phyloP scores from a whole-genome alignment of 2,329 filamentous ascomycete species.

The Pleurostoma richardsiae region DNA sequence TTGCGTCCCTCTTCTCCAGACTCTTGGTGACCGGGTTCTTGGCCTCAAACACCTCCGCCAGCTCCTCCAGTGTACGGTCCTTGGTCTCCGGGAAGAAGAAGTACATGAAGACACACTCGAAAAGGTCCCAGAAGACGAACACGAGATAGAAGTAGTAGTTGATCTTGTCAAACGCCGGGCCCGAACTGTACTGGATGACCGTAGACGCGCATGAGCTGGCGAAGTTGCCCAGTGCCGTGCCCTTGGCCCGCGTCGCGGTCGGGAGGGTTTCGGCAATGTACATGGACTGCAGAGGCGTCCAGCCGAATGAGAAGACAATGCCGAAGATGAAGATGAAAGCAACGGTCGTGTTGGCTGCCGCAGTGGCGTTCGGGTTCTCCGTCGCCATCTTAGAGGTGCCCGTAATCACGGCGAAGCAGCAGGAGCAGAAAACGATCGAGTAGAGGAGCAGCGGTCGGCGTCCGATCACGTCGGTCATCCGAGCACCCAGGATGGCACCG shows the following conservation, averaged over 20 bases:
- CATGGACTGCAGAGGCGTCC: conserved; percentile 43
- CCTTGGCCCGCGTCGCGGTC: conserved; percentile 38
- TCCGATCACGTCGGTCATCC: conserved; percentile 51
- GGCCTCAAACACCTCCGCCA: conserved; percentile 46
- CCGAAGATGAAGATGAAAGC: conserved; percentile 50
- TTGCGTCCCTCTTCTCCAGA: conserved; percentile 32
- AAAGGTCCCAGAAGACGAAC: conserved; percentile 38
- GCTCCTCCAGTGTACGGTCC: conserved; percentile 46
- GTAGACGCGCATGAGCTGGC: conserved; percentile 29
- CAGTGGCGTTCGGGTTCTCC: conserved; percentile 24
- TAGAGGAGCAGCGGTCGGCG: conserved; percentile 49
- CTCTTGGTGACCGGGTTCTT: conserved; percentile 39
- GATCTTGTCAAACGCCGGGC: conserved; percentile 35
- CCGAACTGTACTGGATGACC: conserved; percentile 37
- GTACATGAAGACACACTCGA: conserved; percentile 37
- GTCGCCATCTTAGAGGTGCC: conserved; percentile 38
- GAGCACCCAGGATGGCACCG: conserved; percentile 46
- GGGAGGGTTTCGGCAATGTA: conserved; percentile 43
- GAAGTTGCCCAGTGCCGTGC: conserved; percentile 36
- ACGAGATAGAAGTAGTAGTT: conserved; percentile 39
- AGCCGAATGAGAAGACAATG: conserved; percentile 44
- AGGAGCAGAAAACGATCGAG: conserved; percentile 37
- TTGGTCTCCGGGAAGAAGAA: conserved; percentile 46
- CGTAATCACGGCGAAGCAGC: conserved; percentile 43
- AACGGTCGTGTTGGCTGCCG: conserved; percentile 37